A percentile compares a stretch with the other conserved stretches of the same genome.
phyloP scores from a whole-genome alignment of 2,329 filamentous ascomycete species.

The Fusarium tjaetaba region DNA sequence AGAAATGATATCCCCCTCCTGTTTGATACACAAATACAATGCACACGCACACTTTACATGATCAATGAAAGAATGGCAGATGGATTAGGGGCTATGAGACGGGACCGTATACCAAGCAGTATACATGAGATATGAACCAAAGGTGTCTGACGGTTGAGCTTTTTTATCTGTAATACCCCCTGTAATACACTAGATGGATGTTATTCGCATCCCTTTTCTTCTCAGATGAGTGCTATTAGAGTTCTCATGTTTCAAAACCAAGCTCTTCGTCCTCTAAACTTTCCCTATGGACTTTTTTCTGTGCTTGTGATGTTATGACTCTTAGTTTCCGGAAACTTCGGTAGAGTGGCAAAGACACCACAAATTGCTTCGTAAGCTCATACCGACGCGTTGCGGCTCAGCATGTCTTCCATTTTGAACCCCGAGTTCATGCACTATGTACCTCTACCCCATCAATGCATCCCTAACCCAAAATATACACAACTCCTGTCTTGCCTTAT shows the following conservation, averaged over 20 bases:
- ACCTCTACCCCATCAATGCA: constrained; percentile 25
- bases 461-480: constrained; percentile 22
- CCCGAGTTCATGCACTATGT: constrained; percentile 5
- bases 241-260: not conserved
- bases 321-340: constrained; percentile 23
- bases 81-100: not conserved
- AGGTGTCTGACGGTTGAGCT: constrained; percentile 7
- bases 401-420: constrained; percentile 5
- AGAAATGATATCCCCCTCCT: constrained; percentile 45
- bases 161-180: constrained; percentile 24
- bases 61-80: constrained; percentile 25
- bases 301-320: constrained; percentile 9
- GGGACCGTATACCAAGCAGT: constrained; percentile 21
- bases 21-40: constrained; percentile 28
- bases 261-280: not conserved
- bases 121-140: constrained; percentile 24
- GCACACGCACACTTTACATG: constrained; percentile 23
- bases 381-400: not conserved
- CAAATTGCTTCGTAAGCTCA: constrained; percentile 25
- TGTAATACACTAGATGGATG: constrained; percentile 41
- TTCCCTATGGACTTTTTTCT: not conserved
- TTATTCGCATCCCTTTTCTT: constrained; percentile 1
- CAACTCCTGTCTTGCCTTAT: not conserved
- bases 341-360: constrained; percentile 21
- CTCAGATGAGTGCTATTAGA: not conserved